A percentile compares a stretch with the other conserved stretches of the same genome.
These are phyloP conservation scores for Aspergillus sp. DNA, from an alignment of 2,329 filamentous ascomycete species.

Conservation along the genomic window DNA sequence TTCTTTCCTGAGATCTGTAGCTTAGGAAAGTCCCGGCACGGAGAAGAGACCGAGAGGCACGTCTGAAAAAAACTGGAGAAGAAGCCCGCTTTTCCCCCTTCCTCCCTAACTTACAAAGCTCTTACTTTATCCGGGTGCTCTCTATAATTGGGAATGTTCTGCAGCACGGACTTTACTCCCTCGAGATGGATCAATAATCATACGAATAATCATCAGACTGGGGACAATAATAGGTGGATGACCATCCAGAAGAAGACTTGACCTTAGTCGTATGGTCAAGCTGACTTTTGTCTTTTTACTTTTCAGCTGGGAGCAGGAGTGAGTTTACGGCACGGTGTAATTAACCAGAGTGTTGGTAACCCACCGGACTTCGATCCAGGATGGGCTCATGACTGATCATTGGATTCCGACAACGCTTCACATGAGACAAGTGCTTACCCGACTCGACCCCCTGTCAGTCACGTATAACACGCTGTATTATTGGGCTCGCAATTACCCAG, in stretches of 20 bases:
- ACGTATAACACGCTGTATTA: neutral
- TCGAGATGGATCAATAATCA: neutral
- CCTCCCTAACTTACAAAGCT: neutral
- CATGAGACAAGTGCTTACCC: conserved; percentile 5
- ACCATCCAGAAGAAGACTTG: too few relatives aligned
- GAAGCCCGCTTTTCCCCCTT: too few relatives aligned
- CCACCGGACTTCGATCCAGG: neutral
- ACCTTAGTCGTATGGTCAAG: too few relatives aligned
- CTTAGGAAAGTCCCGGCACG: neutral
- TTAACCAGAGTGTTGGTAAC: neutral
- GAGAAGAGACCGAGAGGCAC: neutral
- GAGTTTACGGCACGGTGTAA: neutral
- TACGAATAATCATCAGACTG: too few relatives aligned
- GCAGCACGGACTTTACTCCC: neutral
- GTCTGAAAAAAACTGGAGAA: too few relatives aligned
- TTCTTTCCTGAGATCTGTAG: neutral
- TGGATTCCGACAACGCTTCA: neutral
- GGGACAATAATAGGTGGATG: too few relatives aligned
- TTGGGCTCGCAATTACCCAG: conserved; percentile 5
- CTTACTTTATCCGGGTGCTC: neutral
- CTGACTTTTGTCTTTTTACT: too few relatives aligned
- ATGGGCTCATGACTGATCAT: neutral
- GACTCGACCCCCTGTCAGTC: neutral
- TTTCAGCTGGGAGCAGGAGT: too few relatives aligned
- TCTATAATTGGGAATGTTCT: conserved; percentile 1